Percentiles rank a stretch among this genome's conserved stretches.
Conservation (phyloP, 75 land plant genomes). For the Chamaecyparis obtusa region DNA sequence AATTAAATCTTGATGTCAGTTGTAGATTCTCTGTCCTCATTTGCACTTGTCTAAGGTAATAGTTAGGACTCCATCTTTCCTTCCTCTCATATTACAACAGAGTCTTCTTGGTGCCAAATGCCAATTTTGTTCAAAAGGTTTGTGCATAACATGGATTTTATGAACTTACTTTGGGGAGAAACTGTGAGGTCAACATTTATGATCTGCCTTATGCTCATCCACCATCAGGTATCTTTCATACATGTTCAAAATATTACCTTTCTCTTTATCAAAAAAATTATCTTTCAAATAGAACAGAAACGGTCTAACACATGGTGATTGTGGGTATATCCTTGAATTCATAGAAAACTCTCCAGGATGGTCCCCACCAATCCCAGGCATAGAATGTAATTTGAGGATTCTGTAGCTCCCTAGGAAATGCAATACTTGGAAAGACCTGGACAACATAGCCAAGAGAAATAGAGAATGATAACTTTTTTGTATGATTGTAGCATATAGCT, state of each 20-base stretch:
- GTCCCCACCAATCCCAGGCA: constrained; percentile 14
- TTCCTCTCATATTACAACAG: constrained; percentile 6
- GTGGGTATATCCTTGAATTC: constrained; percentile 3
- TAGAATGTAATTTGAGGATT: constrained; percentile 9
- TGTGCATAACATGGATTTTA: constrained; percentile 5
- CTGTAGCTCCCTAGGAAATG: constrained; percentile 19
- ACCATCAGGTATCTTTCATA: background rate
- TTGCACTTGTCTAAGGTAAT: constrained; percentile 1
- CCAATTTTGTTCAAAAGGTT: constrained; percentile 9
- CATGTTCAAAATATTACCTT: background rate
- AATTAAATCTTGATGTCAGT: background rate
- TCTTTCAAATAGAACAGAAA: constrained; percentile 10
- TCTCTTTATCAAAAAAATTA: constrained; percentile 1
- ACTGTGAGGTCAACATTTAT: background rate
- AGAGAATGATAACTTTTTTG: constrained; percentile 58
- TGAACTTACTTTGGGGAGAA: background rate
- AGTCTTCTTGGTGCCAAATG: constrained; percentile 14
- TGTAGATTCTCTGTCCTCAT: constrained; percentile 9
- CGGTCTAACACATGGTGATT: constrained; percentile 6
- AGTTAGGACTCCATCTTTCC: constrained; percentile 1
- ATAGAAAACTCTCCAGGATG: constrained; percentile 14
- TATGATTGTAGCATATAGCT: constrained; percentile 67
- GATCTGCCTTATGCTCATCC: background rate
- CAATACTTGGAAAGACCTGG: constrained; percentile 57
- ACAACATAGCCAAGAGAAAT: constrained; percentile 86